Conservation (phyloP, 306 rosid genomes). For the Prunus davidiana region DNA sequence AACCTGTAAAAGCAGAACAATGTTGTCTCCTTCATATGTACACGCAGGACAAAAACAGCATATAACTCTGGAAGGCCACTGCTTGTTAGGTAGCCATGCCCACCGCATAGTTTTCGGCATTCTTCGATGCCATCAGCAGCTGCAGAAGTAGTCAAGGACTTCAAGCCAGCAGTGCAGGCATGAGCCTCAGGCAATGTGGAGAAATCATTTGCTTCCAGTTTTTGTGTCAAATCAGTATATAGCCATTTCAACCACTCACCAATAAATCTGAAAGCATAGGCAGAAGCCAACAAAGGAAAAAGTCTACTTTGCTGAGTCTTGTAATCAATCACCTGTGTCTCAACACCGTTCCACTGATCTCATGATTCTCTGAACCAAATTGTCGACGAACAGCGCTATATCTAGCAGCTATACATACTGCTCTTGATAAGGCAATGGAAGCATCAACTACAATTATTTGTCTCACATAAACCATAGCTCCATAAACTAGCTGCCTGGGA, state of each 20-base stretch:
- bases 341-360: constrained; percentile 51
- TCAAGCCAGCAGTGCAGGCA: constrained; percentile 95
- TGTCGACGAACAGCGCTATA: constrained; percentile 93
- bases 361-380: constrained; percentile 44
- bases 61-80: constrained; percentile 91
- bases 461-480: constrained; percentile 83
- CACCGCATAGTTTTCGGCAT: constrained; percentile 88
- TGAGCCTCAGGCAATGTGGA: constrained; percentile 88
- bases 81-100: constrained; percentile 91
- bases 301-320: constrained; percentile 93
- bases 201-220: constrained; percentile 69
- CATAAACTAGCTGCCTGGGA: constrained; percentile 83
- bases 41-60: constrained; percentile 84
- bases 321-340: constrained; percentile 92
- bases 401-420: constrained; percentile 91
- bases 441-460: constrained; percentile 78
- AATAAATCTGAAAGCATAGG: constrained; percentile 91
- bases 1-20: constrained; percentile 88
- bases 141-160: constrained; percentile 78
- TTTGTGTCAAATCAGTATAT: constrained; percentile 66
- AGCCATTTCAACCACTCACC: constrained; percentile 90
- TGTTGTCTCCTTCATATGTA: constrained; percentile 89
- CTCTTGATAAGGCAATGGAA: constrained; percentile 80
- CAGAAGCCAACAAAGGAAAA: constrained; percentile 90
- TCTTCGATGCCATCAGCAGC: constrained; percentile 89